phyloP scores from a whole-genome alignment of 495 filamentous ascomycete species.

The Aspergillus nidulans region DNA sequence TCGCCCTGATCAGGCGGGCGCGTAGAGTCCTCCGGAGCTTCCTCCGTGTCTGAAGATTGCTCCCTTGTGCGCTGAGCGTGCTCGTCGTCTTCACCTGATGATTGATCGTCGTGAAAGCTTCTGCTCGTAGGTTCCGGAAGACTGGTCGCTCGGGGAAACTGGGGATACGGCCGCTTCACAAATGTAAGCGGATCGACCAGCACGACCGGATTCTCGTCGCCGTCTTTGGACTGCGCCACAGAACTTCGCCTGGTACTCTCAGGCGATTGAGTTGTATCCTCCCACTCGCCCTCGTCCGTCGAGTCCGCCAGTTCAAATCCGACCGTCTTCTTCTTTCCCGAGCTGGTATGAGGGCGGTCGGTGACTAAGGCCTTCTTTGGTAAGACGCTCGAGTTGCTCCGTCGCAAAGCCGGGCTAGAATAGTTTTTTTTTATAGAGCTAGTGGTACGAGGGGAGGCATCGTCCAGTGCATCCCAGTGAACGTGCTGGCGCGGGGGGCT shows the following conservation, averaged over 20 bases:
- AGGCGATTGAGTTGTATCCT: constrained; percentile 49
- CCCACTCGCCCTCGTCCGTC: constrained; percentile 46
- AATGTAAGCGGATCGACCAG: constrained; percentile 46
- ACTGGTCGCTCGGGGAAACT: constrained; percentile 40
- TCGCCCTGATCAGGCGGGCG: constrained; percentile 29
- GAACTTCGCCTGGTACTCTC: constrained; percentile 46
- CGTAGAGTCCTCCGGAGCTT: constrained; percentile 12
- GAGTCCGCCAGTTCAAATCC: constrained; percentile 47
- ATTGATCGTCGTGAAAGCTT: constrained; percentile 24
- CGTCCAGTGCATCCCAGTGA: constrained; percentile 40
- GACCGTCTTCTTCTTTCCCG: constrained; percentile 45
- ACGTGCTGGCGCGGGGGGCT: constrained; percentile 38
- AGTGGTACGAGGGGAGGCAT: constrained; percentile 19
- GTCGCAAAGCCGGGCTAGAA: constrained; percentile 41
- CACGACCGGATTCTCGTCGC: constrained; percentile 35
- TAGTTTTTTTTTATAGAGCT: constrained; percentile 43
- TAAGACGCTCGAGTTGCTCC: constrained; percentile 28
- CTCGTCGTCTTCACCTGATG: constrained; percentile 21
- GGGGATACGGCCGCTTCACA: constrained; percentile 45
- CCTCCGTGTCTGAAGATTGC: constrained; percentile 15
- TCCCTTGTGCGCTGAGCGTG: constrained; percentile 13
- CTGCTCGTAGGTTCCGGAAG: constrained; percentile 41
- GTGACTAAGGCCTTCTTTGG: constrained; percentile 38
- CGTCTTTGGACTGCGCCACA: constrained; percentile 38
- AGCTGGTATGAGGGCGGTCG: constrained; percentile 33